Evolutionary conservation across 2,329 filamentous ascomycete species (phyloP), one percentile per base, ranked within the genome.

Genomic region (Thielaviopsis punctulata): DNA sequence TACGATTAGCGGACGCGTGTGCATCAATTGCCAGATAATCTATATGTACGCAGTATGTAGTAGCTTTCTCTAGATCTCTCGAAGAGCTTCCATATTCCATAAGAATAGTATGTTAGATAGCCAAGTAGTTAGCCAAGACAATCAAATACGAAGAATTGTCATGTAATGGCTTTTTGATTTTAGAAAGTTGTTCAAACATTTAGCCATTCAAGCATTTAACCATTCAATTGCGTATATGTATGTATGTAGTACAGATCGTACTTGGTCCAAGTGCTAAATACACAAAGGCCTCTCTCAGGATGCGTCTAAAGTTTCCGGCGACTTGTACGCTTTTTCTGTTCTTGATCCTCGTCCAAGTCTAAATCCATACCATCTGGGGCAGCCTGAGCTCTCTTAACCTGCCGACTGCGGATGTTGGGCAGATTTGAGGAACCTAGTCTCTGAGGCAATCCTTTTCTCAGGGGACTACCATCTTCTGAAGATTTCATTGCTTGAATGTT

Each of bases 321-420:
- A 57, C 69, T 73, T 1, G 69, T 66, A 43, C 73, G 67, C 62
- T 73, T 76, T 66, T 68, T 72, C 56, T 63, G 68, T 45, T 73
- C 71, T 48, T 70, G 71, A 1, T 63, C 62, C 6, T 68, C 66
- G 4, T 72, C 67, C 10, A 73, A 71, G 46, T 80, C 77, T 24
- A 79, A 59, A 49, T 79, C 76, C 70, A 78, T 76, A 44, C 67
- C 70, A 56, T 73, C 72, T 25, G 71, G 70, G 3, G 69, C 67
- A 1, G 66, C 64, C 21, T 66, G 61, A 7, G 52, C 27, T 21
- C 52, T 51, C 36, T 54, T 54, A 19, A 43, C 48, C 19, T 49
- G 52, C n/a, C 52, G 41, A n/a, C 22, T 41, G 21, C 44, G 48
- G 13, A 50, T 50, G 19, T 44, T 50, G 24, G 48, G 25, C 36